Evolutionary conservation across 73 alveolate species (phyloP), one percentile per base, ranked within the genome.

Genomic region (Paramecium sexaurelia): DNA sequence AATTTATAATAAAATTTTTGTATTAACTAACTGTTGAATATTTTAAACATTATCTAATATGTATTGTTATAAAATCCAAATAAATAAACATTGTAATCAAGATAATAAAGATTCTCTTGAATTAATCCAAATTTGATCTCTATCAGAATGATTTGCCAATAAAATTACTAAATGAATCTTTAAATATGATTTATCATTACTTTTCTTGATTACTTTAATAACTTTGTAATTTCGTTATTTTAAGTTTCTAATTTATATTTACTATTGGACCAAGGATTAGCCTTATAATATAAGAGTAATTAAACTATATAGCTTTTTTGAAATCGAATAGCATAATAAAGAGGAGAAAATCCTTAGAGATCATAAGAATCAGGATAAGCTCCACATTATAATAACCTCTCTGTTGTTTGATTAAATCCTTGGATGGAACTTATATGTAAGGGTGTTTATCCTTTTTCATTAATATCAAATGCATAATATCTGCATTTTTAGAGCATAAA

Each of bases 381-480:
- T 0, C 87, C 87, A 73, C 26, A 1, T 73, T 39, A 17, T 39
- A 73, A 36, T n/a, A 73, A 73, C 19, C 13, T 73, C n/a, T 73
- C 67, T 2, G 87, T 20, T 19, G 35, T 73, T 3, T 36, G 17
- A 33, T 36, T 13, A 33, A 9, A 11, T 32, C 66, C 61, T 32
- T 19, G 19, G 0, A 7, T 27, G 4, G 66, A 13, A 73, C 87
- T 36, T 9, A 73, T 6, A 33, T 73, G 87, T 33, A 73, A 39
- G 7, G 66, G 55, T 4, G 67, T 73, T 36, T 33, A n/a, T 15
- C 55, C 55, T n/a, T 35, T 6, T 73, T 73, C 87, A 73, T 73
- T 73, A 35, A 73, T 39, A 11, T 73, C 87, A 73, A 73, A 73
- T 9, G 87, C 87, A 73, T 73, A 73, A 73, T 73, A 73, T 73